Conservation (phyloP, 768 basidiomycete species). For the Amylocystis lapponica region DNA sequence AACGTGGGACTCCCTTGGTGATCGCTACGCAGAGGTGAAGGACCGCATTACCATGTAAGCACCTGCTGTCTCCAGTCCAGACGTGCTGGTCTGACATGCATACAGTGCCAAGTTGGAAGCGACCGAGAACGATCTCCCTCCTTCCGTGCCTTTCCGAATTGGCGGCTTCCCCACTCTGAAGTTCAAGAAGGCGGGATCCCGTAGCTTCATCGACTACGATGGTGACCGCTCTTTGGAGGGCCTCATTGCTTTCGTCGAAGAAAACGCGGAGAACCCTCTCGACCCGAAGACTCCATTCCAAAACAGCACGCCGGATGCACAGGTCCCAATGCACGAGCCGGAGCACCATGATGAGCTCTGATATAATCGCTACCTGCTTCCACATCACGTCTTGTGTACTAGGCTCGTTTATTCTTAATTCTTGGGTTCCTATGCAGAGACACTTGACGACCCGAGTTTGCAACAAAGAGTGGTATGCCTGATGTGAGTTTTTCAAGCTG, state of each 20-base stretch:
- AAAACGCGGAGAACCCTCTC: constrained; percentile 71
- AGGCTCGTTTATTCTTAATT: neutral
- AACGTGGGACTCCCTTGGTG: constrained; percentile 85
- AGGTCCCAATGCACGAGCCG: constrained; percentile 15
- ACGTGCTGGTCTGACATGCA: neutral
- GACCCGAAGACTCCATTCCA: constrained; percentile 28
- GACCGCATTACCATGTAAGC: constrained; percentile 75
- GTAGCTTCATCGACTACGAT: constrained; percentile 87
- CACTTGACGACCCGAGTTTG: too few species aligned
- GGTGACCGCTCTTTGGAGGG: constrained; percentile 89
- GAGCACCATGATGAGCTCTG: constrained; percentile 25
- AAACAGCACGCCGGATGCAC: constrained; percentile 19
- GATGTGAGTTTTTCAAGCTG: too few species aligned
- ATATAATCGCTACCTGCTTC: too few species aligned
- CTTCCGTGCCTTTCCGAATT: constrained; percentile 81
- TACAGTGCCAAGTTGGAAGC: constrained; percentile 94
- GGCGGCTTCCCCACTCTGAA: constrained; percentile 92
- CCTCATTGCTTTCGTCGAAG: constrained; percentile 77
- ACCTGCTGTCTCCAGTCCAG: neutral
- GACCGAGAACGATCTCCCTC: constrained; percentile 92
- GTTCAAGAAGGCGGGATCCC: constrained; percentile 86
- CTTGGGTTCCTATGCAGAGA: neutral
- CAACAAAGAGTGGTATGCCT: too few species aligned
- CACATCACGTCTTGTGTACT: too few species aligned
- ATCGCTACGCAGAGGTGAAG: constrained; percentile 72